Conservation (phyloP, 2,329 filamentous ascomycete species). For the Epichloe aotearoae region DNA sequence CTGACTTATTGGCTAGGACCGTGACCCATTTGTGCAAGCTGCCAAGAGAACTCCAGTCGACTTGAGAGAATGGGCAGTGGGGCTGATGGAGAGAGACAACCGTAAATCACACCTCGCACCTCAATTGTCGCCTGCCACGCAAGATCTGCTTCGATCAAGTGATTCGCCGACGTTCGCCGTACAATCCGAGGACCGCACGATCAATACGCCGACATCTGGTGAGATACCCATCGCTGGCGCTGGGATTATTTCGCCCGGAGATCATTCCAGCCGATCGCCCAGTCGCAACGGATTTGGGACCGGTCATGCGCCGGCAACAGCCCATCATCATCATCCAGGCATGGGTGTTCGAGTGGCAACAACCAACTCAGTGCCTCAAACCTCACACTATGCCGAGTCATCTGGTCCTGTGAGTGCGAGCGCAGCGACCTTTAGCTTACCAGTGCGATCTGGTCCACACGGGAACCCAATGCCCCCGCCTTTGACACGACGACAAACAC, state of each 20-base stretch:
- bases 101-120: slow-evolving; percentile 87
- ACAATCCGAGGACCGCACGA: slow-evolving; percentile 29
- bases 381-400: slow-evolving; percentile 24
- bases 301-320: slow-evolving; percentile 25
- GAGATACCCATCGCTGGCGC: slow-evolving; percentile 55
- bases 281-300: slow-evolving; percentile 35
- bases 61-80: slow-evolving; percentile 82
- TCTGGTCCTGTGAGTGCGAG: slow-evolving; percentile 29
- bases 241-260: slow-evolving; percentile 39
- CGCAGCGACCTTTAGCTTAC: slow-evolving; percentile 44
- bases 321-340: slow-evolving; percentile 44
- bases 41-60: slow-evolving; percentile 95
- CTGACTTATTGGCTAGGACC: slow-evolving; percentile 46
- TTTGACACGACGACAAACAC: slow-evolving; percentile 43
- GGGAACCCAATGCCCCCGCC: slow-evolving; percentile 46
- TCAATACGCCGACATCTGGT: slow-evolving; percentile 53
- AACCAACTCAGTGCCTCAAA: slow-evolving; percentile 40
- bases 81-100: slow-evolving; percentile 89
- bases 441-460: slow-evolving; percentile 49
- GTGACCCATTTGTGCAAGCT: slow-evolving; percentile 87
- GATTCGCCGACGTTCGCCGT: slow-evolving; percentile 41
- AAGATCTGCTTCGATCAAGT: slow-evolving; percentile 55
- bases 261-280: slow-evolving; percentile 38
- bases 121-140: slow-evolving; percentile 63
- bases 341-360: slow-evolving; percentile 38